Evolutionary conservation across 129 eudicot genomes (phyloP).

Genomic region (Artemisia annua): DNA sequence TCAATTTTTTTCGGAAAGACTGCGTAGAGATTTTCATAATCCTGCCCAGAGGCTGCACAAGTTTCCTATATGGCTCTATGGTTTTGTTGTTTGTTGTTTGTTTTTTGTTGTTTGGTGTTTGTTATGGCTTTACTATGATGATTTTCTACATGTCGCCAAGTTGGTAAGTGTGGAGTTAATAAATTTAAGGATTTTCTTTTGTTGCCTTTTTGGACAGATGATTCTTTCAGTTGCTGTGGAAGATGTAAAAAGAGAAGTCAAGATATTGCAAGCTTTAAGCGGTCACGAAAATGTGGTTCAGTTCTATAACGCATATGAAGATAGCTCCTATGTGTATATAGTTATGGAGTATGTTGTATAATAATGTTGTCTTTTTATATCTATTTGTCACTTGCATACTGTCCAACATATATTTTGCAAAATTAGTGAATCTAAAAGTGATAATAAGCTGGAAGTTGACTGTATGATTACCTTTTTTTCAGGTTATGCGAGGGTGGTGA

Average conservation of each 20-base stretch:
- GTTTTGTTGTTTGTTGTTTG: neutral
- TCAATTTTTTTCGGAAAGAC: neutral
- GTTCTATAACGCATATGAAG: conserved; percentile 83
- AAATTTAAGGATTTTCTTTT: neutral
- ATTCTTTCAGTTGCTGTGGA: conserved; percentile 85
- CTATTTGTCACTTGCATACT: neutral
- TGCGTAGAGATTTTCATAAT: neutral
- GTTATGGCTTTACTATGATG: neutral
- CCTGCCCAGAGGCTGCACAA: neutral
- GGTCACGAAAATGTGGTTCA: conserved; percentile 99
- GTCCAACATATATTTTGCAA: too few relatives aligned
- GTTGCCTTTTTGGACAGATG: conserved; percentile 64
- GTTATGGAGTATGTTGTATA: conserved; percentile 88
- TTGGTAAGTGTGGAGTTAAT: neutral
- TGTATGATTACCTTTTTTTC: conserved; percentile 18
- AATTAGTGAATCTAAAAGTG: neutral
- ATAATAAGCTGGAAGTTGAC: conserved; percentile 13
- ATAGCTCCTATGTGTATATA: conserved; percentile 82
- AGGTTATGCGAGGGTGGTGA: conserved; percentile 99
- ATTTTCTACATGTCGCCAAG: too few relatives aligned
- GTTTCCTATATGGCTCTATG: neutral
- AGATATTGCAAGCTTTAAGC: conserved; percentile 84
- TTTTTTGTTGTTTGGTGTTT: neutral
- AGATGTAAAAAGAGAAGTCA: conserved; percentile 97
- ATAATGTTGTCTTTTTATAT: conserved; percentile 10